phyloP scores from a whole-genome alignment of 2,329 filamentous ascomycete species.

The Aspergillus luchuensis region DNA sequence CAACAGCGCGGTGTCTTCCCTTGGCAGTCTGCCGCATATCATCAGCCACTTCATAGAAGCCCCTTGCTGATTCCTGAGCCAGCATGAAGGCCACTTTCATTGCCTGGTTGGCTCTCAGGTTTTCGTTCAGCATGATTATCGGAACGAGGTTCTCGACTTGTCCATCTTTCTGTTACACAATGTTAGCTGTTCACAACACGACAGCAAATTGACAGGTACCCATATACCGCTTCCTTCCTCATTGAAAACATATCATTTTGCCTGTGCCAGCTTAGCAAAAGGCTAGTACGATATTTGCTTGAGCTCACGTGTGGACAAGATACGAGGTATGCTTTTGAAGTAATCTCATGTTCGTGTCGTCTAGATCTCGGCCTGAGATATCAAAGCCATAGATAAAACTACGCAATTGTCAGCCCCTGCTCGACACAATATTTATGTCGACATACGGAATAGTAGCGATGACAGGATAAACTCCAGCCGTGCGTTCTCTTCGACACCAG shows the following conservation, averaged over 20 bases:
- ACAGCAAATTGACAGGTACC: not conserved
- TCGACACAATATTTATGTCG: not conserved
- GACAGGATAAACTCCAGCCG: slow-evolving; percentile 13
- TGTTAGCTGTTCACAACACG: not conserved
- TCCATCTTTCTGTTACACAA: not conserved
- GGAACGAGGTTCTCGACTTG: slow-evolving; percentile 10
- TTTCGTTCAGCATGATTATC: slow-evolving; percentile 6
- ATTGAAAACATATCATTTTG: slow-evolving; percentile 18
- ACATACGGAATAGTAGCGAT: slow-evolving; percentile 18
- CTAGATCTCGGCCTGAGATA: not conserved
- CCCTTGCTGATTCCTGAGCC: not conserved
- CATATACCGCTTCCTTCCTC: slow-evolving; percentile 12
- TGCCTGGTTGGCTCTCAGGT: not conserved
- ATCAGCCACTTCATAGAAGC: not conserved
- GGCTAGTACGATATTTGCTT: not conserved
- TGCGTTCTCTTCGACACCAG: slow-evolving; percentile 11
- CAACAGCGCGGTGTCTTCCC: no score
- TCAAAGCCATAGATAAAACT: slow-evolving; percentile 11
- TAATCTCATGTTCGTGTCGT: not conserved
- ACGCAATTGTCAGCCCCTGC: not conserved
- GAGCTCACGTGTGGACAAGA: slow-evolving; percentile 15
- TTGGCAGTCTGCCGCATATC: no score
- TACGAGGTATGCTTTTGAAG: slow-evolving; percentile 17
- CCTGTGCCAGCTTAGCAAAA: not conserved
- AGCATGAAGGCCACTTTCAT: not conserved